A percentile compares a stretch with the other conserved stretches of the same genome.
phyloP scores from a whole-genome alignment of 371 early-diverging fungal species.

The Fennellomyces sp. region DNA sequence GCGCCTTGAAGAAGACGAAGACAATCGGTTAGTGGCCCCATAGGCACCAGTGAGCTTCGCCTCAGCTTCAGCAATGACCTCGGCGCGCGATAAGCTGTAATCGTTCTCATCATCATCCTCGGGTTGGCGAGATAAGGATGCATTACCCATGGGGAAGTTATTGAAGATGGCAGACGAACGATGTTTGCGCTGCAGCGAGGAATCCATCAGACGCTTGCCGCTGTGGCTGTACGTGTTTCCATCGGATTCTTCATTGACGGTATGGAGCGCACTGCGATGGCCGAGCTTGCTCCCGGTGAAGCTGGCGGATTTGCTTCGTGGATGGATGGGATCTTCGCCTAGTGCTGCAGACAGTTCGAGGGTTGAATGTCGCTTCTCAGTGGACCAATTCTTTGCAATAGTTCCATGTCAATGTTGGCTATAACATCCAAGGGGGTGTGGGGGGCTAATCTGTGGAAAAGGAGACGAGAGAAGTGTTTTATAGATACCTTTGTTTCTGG shows the following conservation, averaged over 20 bases:
- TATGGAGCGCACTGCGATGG: slow-evolving; percentile 28
- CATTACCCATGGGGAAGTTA: slow-evolving; percentile 25
- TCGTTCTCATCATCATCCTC: slow-evolving; percentile 19
- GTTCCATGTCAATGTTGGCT: too few species aligned
- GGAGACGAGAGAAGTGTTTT: neutral
- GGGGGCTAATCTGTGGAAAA: neutral
- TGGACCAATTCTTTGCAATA: slow-evolving; percentile 2
- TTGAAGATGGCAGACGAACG: slow-evolving; percentile 41
- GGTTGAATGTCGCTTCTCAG: slow-evolving; percentile 10
- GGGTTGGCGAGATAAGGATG: neutral
- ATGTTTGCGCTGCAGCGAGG: slow-evolving; percentile 25
- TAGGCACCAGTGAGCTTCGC: slow-evolving; percentile 44
- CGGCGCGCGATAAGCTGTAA: slow-evolving; percentile 28
- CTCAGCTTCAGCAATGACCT: slow-evolving; percentile 49
- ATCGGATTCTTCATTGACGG: slow-evolving; percentile 38
- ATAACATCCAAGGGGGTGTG: too few species aligned
- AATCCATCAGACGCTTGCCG: neutral
- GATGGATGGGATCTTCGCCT: slow-evolving; percentile 5
- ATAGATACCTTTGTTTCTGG: slow-evolving; percentile 23
- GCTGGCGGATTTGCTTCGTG: slow-evolving; percentile 16
- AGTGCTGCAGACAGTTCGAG: slow-evolving; percentile 6
- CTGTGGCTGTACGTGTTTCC: neutral
- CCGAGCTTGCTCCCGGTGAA: neutral
- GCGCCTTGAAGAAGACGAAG: neutral
- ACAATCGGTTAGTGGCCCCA: neutral